These are phyloP conservation scores for Juncus inflexus DNA, from an alignment of 176 grass and related monocot species.

Conservation along the genomic window DNA sequence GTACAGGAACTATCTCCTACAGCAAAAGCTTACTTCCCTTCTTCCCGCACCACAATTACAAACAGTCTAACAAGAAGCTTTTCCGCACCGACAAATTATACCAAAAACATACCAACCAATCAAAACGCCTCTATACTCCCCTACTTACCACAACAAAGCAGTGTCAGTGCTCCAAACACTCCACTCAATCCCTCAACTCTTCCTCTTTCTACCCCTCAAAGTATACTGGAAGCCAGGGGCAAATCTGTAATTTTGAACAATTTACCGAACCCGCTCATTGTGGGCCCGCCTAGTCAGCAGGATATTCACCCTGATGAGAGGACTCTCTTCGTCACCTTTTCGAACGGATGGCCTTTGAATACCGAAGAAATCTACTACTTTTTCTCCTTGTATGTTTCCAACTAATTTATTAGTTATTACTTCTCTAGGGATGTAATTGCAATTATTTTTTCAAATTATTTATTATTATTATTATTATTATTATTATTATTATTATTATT, in stretches of 20 bases:
- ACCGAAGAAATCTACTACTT: slow-evolving; percentile 44
- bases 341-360: slow-evolving; percentile 51
- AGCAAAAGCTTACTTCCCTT: slow-evolving; percentile 10
- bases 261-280: not conserved
- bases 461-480: too few relatives aligned
- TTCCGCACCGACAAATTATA: not conserved
- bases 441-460: too few relatives aligned
- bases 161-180: not conserved
- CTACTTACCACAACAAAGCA: not conserved
- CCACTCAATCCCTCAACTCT: too few relatives aligned
- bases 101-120: slow-evolving; percentile 15
- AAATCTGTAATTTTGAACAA: too few relatives aligned
- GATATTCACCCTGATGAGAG: slow-evolving; percentile 46
- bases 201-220: too few relatives aligned
- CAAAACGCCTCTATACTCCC: not conserved
- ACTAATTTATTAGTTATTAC: too few relatives aligned
- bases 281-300: slow-evolving; percentile 1
- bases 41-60: not conserved
- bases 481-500: too few relatives aligned
- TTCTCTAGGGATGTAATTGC: too few relatives aligned
- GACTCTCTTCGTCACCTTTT: slow-evolving; percentile 68
- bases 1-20: slow-evolving; percentile 16
- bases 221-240: too few relatives aligned
- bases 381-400: slow-evolving; percentile 41
- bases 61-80: not conserved